Evolutionary conservation across 1,284 basidiomycete genomes (phyloP).

Genomic region (Ganoderma lucidum): DNA sequence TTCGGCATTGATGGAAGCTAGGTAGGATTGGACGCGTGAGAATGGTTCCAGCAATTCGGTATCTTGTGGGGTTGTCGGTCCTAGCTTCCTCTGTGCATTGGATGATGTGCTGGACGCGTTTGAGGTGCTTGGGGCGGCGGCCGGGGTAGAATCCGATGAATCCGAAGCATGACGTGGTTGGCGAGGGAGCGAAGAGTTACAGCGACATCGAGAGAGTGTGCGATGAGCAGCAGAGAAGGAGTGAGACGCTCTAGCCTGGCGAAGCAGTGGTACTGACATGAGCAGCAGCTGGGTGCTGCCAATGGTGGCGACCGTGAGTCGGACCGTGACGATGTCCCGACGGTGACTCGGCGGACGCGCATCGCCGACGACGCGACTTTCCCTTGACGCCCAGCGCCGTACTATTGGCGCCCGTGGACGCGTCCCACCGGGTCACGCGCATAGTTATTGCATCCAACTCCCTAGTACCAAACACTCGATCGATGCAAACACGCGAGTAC

Average conservation of each 20-base stretch:
- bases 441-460: no score
- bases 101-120: constrained; percentile 11
- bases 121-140: constrained; percentile 28
- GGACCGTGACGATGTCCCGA: no score
- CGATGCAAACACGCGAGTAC: neutral
- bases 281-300: neutral
- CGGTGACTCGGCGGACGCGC: neutral
- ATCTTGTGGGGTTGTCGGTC: neutral
- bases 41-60: constrained; percentile 5
- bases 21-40: constrained; percentile 56
- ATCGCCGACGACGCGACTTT: no score
- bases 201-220: constrained; percentile 34
- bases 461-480: no score
- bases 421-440: no score
- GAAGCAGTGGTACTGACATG: constrained; percentile 45
- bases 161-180: constrained; percentile 21
- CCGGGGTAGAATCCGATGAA: constrained; percentile 17
- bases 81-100: constrained; percentile 1
- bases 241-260: constrained; percentile 37
- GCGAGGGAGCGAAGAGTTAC: constrained; percentile 39
- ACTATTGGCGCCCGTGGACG: no score
- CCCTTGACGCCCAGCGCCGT: no score
- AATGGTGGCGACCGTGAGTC: no score
- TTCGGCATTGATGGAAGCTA: constrained; percentile 56
- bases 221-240: constrained; percentile 35